phyloP scores from a whole-genome alignment of 345 rosid species.

The Cardiospermum halicacabum region DNA sequence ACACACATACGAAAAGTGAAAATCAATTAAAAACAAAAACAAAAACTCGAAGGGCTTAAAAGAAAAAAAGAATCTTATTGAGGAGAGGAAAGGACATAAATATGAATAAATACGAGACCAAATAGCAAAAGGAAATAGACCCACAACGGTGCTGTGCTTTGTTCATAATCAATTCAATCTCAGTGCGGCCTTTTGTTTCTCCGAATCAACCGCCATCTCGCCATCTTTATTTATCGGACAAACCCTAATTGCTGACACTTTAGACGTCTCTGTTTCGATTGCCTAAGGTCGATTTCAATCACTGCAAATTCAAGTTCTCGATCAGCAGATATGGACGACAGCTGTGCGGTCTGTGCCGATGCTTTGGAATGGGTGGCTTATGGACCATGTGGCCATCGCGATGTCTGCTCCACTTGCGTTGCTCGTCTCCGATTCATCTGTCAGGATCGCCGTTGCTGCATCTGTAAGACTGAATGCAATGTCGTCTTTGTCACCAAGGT shows the following conservation, averaged over 20 bases:
- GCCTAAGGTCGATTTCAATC: neutral
- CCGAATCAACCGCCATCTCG: neutral
- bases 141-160: neutral
- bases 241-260: neutral
- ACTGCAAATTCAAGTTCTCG: neutral
- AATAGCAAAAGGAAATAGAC: neutral
- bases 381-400: constrained; percentile 84
- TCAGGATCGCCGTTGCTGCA: constrained; percentile 78
- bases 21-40: no score
- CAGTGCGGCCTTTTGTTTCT: neutral
- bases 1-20: no score
- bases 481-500: constrained; percentile 89
- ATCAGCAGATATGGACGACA: constrained; percentile 61
- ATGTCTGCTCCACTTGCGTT: constrained; percentile 90
- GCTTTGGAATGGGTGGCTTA: constrained; percentile 87
- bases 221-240: neutral
- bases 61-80: neutral
- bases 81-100: neutral
- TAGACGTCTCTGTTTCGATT: neutral
- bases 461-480: constrained; percentile 67
- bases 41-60: no score
- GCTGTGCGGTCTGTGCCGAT: constrained; percentile 94
- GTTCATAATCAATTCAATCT: neutral
- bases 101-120: neutral
- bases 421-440: constrained; percentile 90